Percentiles rank a stretch among this genome's conserved stretches.
These are phyloP conservation scores for Ceratocystis smalleyi DNA, from an alignment of 2,329 filamentous ascomycete species.

Conservation along the genomic window DNA sequence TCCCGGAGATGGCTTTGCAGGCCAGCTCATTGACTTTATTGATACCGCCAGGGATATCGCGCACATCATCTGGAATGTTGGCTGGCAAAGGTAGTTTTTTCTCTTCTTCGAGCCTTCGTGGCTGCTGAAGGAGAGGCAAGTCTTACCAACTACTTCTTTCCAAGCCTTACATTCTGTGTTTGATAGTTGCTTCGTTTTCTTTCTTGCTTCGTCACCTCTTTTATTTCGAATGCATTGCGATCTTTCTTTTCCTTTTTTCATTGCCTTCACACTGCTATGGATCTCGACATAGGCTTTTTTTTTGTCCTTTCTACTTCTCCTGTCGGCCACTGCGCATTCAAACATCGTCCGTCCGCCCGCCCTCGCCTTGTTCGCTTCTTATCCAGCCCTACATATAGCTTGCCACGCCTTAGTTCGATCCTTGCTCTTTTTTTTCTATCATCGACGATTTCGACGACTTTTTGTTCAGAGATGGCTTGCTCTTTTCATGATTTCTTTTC, in stretches of 20 bases:
- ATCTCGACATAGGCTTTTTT: background rate
- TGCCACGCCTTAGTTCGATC: background rate
- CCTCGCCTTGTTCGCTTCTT: background rate
- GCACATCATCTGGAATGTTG: constrained; percentile 58
- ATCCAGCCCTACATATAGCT: background rate
- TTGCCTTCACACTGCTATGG: background rate
- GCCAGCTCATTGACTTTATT: constrained; percentile 66
- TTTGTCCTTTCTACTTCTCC: background rate
- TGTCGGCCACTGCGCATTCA: background rate
- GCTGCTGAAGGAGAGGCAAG: constrained; percentile 1
- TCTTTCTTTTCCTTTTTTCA: background rate
- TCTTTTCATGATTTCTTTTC: background rate
- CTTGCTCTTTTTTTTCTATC: background rate
- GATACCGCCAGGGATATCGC: constrained; percentile 57
- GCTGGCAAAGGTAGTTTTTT: constrained; percentile 38
- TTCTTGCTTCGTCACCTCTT: background rate
- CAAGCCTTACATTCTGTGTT: background rate
- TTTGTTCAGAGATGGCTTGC: background rate
- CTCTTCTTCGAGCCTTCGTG: constrained; percentile 3
- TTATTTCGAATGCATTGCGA: background rate
- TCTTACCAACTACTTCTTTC: background rate
- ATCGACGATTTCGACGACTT: background rate
- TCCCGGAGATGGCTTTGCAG: constrained; percentile 50
- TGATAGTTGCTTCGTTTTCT: constrained; percentile 1
- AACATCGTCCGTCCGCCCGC: background rate